Conservation (phyloP, 768 basidiomycete genomes). For the Coprinellus micaceus region DNA sequence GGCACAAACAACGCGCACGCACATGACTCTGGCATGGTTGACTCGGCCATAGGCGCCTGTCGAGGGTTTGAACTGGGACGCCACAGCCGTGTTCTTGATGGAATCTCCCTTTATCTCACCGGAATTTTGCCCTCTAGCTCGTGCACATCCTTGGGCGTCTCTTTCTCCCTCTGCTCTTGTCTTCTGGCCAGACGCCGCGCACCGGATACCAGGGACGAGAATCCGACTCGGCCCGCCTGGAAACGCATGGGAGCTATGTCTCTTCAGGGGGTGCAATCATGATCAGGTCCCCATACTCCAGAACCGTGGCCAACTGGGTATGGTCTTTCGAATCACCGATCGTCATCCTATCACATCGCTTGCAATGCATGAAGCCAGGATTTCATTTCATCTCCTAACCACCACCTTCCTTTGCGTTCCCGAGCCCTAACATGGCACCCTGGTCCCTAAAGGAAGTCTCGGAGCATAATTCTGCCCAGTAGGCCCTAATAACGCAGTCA, state of each 20-base stretch:
- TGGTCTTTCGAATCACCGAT: background rate
- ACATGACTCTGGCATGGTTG: conserved; percentile 21
- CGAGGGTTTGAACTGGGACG: background rate
- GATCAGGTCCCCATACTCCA: background rate
- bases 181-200: too few relatives aligned
- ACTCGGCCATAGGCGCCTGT: background rate
- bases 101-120: too few relatives aligned
- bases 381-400: background rate
- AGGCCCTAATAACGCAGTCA: background rate
- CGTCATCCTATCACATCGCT: background rate
- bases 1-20: conserved; percentile 51
- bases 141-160: background rate
- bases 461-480: conserved; percentile 54
- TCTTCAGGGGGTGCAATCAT: background rate
- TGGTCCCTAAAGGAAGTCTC: conserved; percentile 57
- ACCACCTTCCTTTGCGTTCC: conserved; percentile 16
- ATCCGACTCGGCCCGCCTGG: background rate
- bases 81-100: too few relatives aligned
- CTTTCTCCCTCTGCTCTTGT: background rate
- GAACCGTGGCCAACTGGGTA: background rate
- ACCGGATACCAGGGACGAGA: background rate
- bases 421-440: conserved; percentile 32
- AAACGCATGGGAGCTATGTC: background rate
- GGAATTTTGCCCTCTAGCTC: too few relatives aligned
- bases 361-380: background rate